Percentiles rank a stretch among this genome's conserved stretches.
phyloP scores from a whole-genome alignment of 164 flowering plant species.

The Houttuynia cordata region DNA sequence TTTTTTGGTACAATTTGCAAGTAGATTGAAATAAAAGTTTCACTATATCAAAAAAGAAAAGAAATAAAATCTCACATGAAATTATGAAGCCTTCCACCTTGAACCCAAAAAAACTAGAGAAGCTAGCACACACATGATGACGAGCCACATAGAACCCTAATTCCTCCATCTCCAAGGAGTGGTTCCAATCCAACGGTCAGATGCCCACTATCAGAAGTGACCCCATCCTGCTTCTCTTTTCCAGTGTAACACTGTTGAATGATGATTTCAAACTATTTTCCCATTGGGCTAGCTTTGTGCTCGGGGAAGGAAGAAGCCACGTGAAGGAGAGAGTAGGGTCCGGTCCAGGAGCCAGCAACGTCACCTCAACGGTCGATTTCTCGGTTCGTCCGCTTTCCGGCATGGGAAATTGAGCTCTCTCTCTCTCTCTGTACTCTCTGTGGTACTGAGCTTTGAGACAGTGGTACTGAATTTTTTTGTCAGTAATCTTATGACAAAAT shows the following conservation, averaged over 20 bases:
- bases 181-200: not conserved
- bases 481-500: not conserved
- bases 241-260: too few species aligned
- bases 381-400: not conserved
- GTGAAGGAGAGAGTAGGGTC: not conserved
- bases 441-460: not conserved
- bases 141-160: not conserved
- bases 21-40: too few species aligned
- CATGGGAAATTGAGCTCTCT: not conserved
- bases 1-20: too few species aligned
- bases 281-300: too few species aligned
- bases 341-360: not conserved
- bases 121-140: too few species aligned
- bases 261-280: not conserved
- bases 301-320: not conserved
- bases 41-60: too few species aligned
- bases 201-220: not conserved
- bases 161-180: not conserved
- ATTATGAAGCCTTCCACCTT: too few species aligned
- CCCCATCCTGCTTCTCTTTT: too few species aligned
- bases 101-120: too few species aligned
- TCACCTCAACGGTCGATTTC: constrained; percentile 1
- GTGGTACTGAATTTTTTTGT: not conserved
- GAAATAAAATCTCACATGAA: too few species aligned
- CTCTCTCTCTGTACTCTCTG: not conserved